Conservation (phyloP, 495 filamentous ascomycete species). For the Trichocladium uniseriatum region DNA sequence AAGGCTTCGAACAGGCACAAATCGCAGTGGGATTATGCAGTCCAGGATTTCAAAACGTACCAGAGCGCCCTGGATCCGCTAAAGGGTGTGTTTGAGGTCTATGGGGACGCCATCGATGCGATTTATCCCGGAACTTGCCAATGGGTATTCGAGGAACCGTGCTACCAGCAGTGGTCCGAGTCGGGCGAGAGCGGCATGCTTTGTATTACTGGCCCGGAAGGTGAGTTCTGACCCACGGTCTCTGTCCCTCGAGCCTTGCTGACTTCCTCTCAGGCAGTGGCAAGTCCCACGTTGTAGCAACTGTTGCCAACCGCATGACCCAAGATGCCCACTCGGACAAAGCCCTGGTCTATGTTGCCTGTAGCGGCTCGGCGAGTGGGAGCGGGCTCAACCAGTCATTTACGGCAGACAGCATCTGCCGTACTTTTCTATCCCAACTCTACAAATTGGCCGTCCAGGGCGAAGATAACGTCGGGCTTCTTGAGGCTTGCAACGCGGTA, state of each 20-base stretch:
- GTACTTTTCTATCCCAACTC: slow-evolving; percentile 13
- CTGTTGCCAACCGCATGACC: slow-evolving; percentile 9
- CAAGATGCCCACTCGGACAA: background rate
- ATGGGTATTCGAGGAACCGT: slow-evolving; percentile 13
- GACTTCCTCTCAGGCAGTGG: slow-evolving; percentile 11
- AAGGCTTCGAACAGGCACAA: slow-evolving; percentile 16
- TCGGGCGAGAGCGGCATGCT: slow-evolving; percentile 4
- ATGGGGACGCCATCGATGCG: slow-evolving; percentile 12
- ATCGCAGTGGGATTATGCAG: slow-evolving; percentile 21
- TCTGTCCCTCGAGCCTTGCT: background rate
- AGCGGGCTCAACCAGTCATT: background rate
- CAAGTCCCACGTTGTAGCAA: slow-evolving; percentile 16
- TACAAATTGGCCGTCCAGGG: slow-evolving; percentile 13
- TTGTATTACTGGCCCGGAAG: slow-evolving; percentile 15
- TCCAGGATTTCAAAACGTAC: slow-evolving; percentile 15
- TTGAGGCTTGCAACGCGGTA: slow-evolving; percentile 20
- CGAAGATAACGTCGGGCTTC: slow-evolving; percentile 9
- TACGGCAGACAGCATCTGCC: slow-evolving; percentile 15
- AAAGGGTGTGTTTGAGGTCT: background rate
- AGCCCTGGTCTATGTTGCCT: slow-evolving; percentile 15
- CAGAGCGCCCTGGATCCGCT: slow-evolving; percentile 8
- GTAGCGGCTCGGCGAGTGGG: background rate
- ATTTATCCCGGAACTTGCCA: slow-evolving; percentile 14
- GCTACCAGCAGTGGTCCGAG: slow-evolving; percentile 6
- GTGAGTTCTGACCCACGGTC: background rate